phyloP scores from a whole-genome alignment of 331 rosid species.

The Erythrophleum ivorense region DNA sequence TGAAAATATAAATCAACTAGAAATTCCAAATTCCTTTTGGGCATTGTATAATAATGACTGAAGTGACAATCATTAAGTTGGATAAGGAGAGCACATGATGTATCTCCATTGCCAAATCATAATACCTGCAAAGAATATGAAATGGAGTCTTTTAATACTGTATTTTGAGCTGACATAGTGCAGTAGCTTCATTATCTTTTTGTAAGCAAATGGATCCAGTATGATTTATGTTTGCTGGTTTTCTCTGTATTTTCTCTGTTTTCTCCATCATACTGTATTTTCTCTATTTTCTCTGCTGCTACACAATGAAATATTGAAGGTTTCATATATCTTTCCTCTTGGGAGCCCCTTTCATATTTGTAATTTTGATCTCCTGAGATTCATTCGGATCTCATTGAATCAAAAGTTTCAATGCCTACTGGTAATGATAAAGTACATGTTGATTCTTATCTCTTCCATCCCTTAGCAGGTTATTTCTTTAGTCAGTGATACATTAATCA shows the following conservation, averaged over 20 bases:
- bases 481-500: slow-evolving; percentile 12
- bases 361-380: slow-evolving; percentile 24
- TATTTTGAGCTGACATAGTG: background rate
- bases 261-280: background rate
- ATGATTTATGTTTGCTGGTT: background rate
- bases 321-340: background rate
- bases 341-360: background rate
- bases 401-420: background rate
- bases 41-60: background rate
- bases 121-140: background rate
- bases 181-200: background rate
- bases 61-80: slow-evolving; percentile 9
- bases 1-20: slow-evolving; percentile 1
- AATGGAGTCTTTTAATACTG: background rate
- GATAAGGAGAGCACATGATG: background rate
- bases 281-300: background rate
- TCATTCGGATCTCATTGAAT: slow-evolving; percentile 4
- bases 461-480: background rate
- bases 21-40: slow-evolving; percentile 26
- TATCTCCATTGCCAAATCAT: slow-evolving; percentile 7
- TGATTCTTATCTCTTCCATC: slow-evolving; percentile 22
- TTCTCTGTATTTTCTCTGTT: background rate
- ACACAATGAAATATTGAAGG: background rate
- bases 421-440: slow-evolving; percentile 6
- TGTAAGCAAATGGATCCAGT: background rate